A percentile compares a stretch with the other conserved stretches of the same genome.
phyloP scores from a whole-genome alignment of 148 eudicot genomes.

The Bassia scoparia region DNA sequence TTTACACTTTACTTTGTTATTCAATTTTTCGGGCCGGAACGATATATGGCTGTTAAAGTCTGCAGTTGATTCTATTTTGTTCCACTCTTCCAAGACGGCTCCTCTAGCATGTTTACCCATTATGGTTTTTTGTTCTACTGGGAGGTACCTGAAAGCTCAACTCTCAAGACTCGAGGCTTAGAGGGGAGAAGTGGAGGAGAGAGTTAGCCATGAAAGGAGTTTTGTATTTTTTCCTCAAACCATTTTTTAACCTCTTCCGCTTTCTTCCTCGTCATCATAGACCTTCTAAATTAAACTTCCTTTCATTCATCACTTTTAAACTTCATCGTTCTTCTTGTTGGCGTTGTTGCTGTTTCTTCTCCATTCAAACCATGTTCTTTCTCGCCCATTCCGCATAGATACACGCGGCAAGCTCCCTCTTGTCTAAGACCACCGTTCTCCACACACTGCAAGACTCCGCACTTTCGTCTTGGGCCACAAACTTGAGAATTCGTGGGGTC shows the following conservation, averaged over 20 bases:
- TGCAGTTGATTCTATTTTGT: too few relatives aligned
- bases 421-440: conserved; percentile 59
- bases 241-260: neutral
- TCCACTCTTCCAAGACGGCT: too few relatives aligned
- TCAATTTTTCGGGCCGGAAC: too few relatives aligned
- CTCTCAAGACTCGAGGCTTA: too few relatives aligned
- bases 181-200: too few relatives aligned
- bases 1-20: too few relatives aligned
- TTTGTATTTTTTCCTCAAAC: neutral
- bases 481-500: conserved; percentile 49
- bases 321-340: conserved; percentile 9
- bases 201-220: conserved; percentile 42
- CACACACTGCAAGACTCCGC: conserved; percentile 48
- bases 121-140: too few relatives aligned
- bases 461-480: conserved; percentile 72
- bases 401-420: conserved; percentile 60
- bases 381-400: conserved; percentile 35
- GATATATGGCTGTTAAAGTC: too few relatives aligned
- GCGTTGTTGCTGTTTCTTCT: neutral
- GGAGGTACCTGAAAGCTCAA: too few relatives aligned
- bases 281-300: neutral
- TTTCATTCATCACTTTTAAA: neutral
- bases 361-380: neutral
- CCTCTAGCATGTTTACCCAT: too few relatives aligned
- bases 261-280: neutral